phyloP scores from a whole-genome alignment of 352 stramenopile genomes.

The Globisporangium echinulatum region DNA sequence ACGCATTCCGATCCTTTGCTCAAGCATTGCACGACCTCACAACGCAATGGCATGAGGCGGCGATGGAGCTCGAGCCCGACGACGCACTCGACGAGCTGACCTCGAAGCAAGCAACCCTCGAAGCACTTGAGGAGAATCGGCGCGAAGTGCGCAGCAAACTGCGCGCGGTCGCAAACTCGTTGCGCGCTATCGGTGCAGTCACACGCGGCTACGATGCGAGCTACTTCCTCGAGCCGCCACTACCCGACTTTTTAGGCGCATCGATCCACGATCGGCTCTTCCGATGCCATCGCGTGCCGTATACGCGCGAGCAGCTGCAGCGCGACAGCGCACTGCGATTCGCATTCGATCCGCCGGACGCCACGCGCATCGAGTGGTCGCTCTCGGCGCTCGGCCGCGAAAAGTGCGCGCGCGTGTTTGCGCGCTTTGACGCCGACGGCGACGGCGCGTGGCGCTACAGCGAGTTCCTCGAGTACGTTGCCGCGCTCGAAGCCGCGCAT shows the following conservation, averaged over 20 bases:
- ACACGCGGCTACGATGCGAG: slow-evolving; percentile 43
- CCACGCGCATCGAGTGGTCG: slow-evolving; percentile 24
- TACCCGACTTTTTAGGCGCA: slow-evolving; percentile 11
- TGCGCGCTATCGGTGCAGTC: slow-evolving; percentile 41
- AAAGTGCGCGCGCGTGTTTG: slow-evolving; percentile 47
- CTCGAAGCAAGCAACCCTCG: too few relatives aligned
- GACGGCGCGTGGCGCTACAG: slow-evolving; percentile 46
- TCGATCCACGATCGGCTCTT: slow-evolving; percentile 30
- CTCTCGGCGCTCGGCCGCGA: slow-evolving; percentile 32
- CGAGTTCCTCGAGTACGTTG: slow-evolving; percentile 62
- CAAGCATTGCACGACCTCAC: too few relatives aligned
- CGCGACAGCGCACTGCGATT: slow-evolving; percentile 24
- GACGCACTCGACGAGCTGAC: too few relatives aligned
- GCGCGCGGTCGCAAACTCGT: slow-evolving; percentile 26
- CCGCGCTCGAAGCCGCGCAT: slow-evolving; percentile 20
- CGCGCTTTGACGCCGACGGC: slow-evolving; percentile 43
- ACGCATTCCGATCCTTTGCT: too few relatives aligned
- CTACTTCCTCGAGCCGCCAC: slow-evolving; percentile 40
- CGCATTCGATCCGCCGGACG: slow-evolving; percentile 41
- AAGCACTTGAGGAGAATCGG: too few relatives aligned
- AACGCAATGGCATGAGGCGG: too few relatives aligned
- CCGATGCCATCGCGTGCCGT: slow-evolving; percentile 7
- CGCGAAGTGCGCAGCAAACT: slow-evolving; percentile 15
- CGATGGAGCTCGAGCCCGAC: too few relatives aligned
- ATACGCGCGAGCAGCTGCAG: slow-evolving; percentile 14